These are phyloP conservation scores for Eutrema japonicum DNA, from an alignment of 345 rosid genomes.

Conservation along the genomic window DNA sequence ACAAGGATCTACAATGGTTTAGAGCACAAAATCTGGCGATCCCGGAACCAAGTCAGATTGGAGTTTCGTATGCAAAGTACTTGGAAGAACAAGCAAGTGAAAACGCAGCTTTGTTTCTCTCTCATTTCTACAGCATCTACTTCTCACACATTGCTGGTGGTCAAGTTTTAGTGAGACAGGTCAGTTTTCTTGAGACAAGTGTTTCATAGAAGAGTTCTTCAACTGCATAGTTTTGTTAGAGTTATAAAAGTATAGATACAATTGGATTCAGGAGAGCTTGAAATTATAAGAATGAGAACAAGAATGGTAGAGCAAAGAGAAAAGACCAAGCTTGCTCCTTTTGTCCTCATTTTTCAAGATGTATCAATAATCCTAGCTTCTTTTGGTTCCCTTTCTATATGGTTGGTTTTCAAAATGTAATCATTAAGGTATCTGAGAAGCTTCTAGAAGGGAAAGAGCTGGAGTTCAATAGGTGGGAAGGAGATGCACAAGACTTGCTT, in stretches of 20 bases:
- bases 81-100: conserved; percentile 70
- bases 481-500: conserved; percentile 60
- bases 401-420: conserved; percentile 7
- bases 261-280: not conserved
- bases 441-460: conserved; percentile 72
- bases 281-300: not conserved
- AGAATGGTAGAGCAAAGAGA: not conserved
- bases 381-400: conserved; percentile 17
- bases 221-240: conserved; percentile 12
- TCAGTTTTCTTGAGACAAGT: conserved; percentile 36
- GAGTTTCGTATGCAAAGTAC: conserved; percentile 67
- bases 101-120: conserved; percentile 77
- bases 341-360: conserved; percentile 5
- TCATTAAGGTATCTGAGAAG: conserved; percentile 67
- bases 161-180: conserved; percentile 76
- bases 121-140: conserved; percentile 88
- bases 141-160: conserved; percentile 92
- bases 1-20: conserved; percentile 76
- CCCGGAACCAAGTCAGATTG: conserved; percentile 68
- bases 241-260: not conserved
- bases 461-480: conserved; percentile 74
- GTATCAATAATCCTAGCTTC: not conserved
- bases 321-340: conserved; percentile 29
- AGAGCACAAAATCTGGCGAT: conserved; percentile 48
- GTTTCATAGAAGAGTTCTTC: not conserved